Evolutionary conservation across 2,329 filamentous ascomycete genomes (phyloP), one percentile per base, ranked within the genome.

Genomic region (Metarhizium brunneum): DNA sequence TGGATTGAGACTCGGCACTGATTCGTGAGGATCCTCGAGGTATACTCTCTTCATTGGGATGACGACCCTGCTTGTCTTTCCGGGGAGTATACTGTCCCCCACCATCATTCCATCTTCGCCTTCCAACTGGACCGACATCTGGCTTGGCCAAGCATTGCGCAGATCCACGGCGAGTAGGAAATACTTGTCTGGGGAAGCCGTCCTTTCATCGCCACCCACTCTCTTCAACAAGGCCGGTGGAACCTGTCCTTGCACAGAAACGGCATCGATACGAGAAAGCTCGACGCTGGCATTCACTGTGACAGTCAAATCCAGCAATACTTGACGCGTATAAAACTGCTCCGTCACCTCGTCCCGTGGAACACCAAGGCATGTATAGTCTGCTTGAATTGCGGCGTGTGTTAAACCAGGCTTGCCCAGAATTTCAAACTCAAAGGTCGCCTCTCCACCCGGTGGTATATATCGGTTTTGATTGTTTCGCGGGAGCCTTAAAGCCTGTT

Each of bases 261-360:
- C 70, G 18, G 95, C 78, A 64, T 96, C 92, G 60, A 92, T 84
- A 42, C 90, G 81, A 38, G 85, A 80, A 10, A 96, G 76, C 65
- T 96, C 90, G 30, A 96, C 79, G 64, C 90, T 94, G 3, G 91
- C 88, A 66, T 96, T 96, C 50, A 97, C 92, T 5, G 92, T 96
- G 16, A 96, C 82, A 0, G 87, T 89, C 56, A 97, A 75, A 14
- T 90, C 88, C 32, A 95, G 76, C 18, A 86, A 85, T 16, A 95
- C 79, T 66, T 94, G 89, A 43, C 92, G 82, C 0, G 92, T 96
- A 65, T 91, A 90, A 65, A 96, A 95, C 38, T 83, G 79, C 40
- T 87, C 84, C 29, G 80, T 78, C 2, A 92, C 73, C 56, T 91
- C 83, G 13, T 82, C 79, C n/a, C 78, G 77, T 5, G 84, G 76